These are phyloP conservation scores for Calonectria montana DNA, from an alignment of 2,329 filamentous ascomycete genomes.

Conservation along the genomic window DNA sequence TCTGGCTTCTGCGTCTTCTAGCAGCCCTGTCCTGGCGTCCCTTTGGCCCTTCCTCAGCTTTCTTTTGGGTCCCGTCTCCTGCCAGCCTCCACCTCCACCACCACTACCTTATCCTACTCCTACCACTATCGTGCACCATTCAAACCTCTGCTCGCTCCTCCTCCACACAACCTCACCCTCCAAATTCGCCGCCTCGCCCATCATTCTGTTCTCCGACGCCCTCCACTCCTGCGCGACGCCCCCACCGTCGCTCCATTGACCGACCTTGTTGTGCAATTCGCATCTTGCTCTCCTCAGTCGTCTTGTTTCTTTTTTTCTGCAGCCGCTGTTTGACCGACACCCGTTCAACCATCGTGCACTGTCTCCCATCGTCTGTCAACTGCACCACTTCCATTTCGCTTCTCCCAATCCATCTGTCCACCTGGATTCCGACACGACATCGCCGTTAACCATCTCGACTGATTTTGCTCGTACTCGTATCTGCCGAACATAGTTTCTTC, in stretches of 20 bases:
- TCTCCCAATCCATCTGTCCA: slow-evolving; percentile 8
- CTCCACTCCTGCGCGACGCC: slow-evolving; percentile 21
- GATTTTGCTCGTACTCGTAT: slow-evolving; percentile 12
- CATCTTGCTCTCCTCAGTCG: not conserved
- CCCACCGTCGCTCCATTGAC: slow-evolving; percentile 32
- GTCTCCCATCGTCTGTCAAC: not conserved
- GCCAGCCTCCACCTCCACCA: slow-evolving; percentile 13
- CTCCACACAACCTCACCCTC: slow-evolving; percentile 15
- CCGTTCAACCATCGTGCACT: slow-evolving; percentile 28
- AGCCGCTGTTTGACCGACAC: slow-evolving; percentile 25
- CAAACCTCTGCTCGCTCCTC: slow-evolving; percentile 10
- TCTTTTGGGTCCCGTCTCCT: slow-evolving; percentile 10
- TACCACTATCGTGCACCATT: slow-evolving; percentile 8
- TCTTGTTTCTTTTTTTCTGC: not conserved
- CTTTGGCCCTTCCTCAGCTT: slow-evolving; percentile 4
- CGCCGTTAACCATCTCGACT: slow-evolving; percentile 7
- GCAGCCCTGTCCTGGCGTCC: slow-evolving; percentile 5
- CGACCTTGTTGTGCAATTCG: not conserved
- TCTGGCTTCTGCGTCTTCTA: slow-evolving; percentile 12
- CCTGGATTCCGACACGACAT: slow-evolving; percentile 23
- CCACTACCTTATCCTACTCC: slow-evolving; percentile 7
- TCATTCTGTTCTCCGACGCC: slow-evolving; percentile 20
- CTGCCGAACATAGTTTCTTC: slow-evolving; percentile 13
- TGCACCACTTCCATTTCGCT: slow-evolving; percentile 9
- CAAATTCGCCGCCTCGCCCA: slow-evolving; percentile 6